Evolutionary conservation across 2,329 filamentous ascomycete species (phyloP), one percentile per base, ranked within the genome.

Genomic region (Raffaelea ambrosiae): DNA sequence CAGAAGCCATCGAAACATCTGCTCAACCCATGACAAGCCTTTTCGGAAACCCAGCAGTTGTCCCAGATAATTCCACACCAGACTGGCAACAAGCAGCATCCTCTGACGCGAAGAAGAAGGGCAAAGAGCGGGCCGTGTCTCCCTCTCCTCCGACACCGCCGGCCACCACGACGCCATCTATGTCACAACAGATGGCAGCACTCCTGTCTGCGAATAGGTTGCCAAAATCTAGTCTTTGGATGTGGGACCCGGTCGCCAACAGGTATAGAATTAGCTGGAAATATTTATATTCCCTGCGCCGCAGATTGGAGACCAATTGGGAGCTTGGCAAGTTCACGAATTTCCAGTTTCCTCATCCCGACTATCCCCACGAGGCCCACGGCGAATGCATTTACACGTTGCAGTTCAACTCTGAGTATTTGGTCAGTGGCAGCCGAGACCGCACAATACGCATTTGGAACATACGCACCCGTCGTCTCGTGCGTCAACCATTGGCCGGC

Each of bases 391-490:
- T 98, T 13, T 98, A 98, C 65, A 91, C 88, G 2, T 81, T 98
- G 46, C 91, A 98, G 63, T 95, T 91, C 59, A 84, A 84, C 47
- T 76, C 84, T 2, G 83, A 88, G 53, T 93, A 84, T 63, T 75
- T 98, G 10, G 91, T 97, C 44, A 97, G 90, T 60, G 93, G 93
- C 16, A 97, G 91, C 59, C 79, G 93, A 46, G 93, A 98, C 61
- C 83, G 79, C 55, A 88, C 87, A 0, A 78, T 98, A 54, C 82
- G 91, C 38, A 83, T 96, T 44, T 98, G 93, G 93, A 81, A 95
- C 62, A 70, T 97, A 54, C 79, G 86, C 40, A 94, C 86, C 0
- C 82, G 84, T 50, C 79, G 91, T 33, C 71, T 96, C n/a, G 71
- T 84, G 18, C 74, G 83, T 31, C 72, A 74, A n/a, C 88, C 89